phyloP scores from a whole-genome alignment of 805 yeast species.

The Hanseniaspora lindneri region DNA sequence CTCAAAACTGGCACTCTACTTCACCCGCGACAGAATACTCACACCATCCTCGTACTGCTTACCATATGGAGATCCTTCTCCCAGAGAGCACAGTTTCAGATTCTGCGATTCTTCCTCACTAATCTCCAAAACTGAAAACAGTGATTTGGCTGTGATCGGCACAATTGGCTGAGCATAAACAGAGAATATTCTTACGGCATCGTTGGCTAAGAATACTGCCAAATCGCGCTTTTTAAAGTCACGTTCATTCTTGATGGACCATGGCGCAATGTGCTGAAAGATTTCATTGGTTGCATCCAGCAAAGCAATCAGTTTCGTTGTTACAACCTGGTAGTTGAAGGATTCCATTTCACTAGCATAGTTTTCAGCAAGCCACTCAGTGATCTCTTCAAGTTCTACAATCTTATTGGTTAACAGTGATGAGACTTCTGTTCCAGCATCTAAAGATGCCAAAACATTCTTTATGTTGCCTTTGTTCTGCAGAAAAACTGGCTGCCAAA shows the following conservation, averaged over 20 bases:
- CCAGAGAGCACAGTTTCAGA: background rate
- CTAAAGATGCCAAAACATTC: background rate
- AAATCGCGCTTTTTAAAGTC: conserved; percentile 32
- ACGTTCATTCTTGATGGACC: conserved; percentile 35
- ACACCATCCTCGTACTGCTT: conserved; percentile 3
- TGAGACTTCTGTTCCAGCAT: conserved; percentile 21
- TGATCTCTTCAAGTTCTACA: conserved; percentile 18
- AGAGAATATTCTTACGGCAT: conserved; percentile 48
- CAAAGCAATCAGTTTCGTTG: background rate
- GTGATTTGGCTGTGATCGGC: conserved; percentile 41
- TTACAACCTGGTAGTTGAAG: conserved; percentile 3
- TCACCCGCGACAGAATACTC: background rate
- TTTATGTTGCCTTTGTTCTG: conserved; percentile 19
- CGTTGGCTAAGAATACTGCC: conserved; percentile 51
- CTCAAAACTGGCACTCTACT: background rate
- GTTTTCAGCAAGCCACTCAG: conserved; percentile 15
- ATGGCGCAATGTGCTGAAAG: conserved; percentile 57
- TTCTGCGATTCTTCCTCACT: background rate
- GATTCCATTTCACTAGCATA: conserved; percentile 4
- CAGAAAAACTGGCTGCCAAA: conserved; percentile 18
- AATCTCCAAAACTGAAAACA: background rate
- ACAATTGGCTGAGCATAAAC: conserved; percentile 55
- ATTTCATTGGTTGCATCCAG: conserved; percentile 45
- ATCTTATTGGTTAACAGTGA: conserved; percentile 11
- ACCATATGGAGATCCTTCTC: conserved; percentile 6